Conservation (phyloP, 108 stramenopile genomes). For the Pseudonitzschia pungens region DNA sequence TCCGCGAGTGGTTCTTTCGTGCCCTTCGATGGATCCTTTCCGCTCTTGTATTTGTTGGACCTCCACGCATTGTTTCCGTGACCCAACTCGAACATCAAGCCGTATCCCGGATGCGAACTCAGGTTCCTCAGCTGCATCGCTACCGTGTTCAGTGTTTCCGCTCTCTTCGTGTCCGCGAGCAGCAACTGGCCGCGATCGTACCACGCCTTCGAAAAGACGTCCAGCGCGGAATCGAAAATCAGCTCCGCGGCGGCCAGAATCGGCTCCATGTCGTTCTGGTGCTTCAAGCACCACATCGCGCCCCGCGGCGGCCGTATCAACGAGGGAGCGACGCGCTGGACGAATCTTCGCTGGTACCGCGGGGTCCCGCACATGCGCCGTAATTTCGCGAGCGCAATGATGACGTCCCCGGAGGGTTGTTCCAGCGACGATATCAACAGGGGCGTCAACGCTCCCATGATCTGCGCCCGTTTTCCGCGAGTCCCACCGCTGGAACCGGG, state of each 20-base stretch:
- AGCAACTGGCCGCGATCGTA: constrained; percentile 68
- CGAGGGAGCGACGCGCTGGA: constrained; percentile 81
- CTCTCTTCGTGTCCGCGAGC: constrained; percentile 71
- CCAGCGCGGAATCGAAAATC: constrained; percentile 70
- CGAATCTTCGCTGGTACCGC: constrained; percentile 84
- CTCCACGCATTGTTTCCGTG: constrained; percentile 28
- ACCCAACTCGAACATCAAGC: constrained; percentile 33
- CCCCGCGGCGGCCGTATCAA: constrained; percentile 72
- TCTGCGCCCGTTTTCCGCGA: constrained; percentile 45
- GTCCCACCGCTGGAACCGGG: not conserved
- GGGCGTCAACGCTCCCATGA: constrained; percentile 71
- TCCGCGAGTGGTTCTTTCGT: constrained; percentile 65
- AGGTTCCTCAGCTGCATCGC: constrained; percentile 61
- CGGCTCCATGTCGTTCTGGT: constrained; percentile 89
- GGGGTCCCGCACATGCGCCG: constrained; percentile 71
- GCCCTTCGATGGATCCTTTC: constrained; percentile 34
- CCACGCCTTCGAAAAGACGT: constrained; percentile 82
- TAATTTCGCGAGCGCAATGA: constrained; percentile 59
- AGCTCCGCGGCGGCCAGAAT: constrained; percentile 81
- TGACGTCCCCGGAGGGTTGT: constrained; percentile 76
- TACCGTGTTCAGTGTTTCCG: constrained; percentile 61
- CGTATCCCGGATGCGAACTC: constrained; percentile 35
- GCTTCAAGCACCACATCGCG: constrained; percentile 83
- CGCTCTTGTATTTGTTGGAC: constrained; percentile 24
- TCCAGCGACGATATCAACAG: constrained; percentile 80